Conservation (phyloP, 2,329 filamentous ascomycete species). For the Didymella pomorum region DNA sequence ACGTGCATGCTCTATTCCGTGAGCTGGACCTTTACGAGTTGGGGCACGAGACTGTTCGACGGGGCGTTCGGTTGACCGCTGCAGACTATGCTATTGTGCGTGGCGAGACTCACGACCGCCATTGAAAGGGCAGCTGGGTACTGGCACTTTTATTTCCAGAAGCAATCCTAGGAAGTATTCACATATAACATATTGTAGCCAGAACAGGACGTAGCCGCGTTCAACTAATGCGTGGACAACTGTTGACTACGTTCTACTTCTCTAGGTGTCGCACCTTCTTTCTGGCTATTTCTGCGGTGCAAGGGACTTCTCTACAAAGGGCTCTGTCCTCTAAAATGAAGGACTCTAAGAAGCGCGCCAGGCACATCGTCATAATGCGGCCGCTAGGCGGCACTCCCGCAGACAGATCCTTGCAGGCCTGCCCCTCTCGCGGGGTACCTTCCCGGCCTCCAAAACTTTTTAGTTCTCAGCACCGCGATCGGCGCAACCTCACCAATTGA, state of each 20-base stretch:
- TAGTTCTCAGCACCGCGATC: conserved; percentile 23
- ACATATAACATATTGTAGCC: background rate
- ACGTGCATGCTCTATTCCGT: background rate
- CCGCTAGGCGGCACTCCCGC: conserved; percentile 14
- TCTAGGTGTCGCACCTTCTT: too few species aligned
- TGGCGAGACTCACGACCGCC: background rate
- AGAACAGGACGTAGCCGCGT: too few species aligned
- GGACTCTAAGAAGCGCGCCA: background rate
- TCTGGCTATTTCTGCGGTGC: too few species aligned
- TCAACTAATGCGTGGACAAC: too few species aligned
- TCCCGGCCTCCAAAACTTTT: conserved; percentile 22
- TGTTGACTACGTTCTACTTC: too few species aligned
- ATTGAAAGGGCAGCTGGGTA: background rate
- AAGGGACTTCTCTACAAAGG: too few species aligned
- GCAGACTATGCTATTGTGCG: background rate
- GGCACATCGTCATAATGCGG: conserved; percentile 4
- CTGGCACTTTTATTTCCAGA: background rate
- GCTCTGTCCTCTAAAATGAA: background rate
- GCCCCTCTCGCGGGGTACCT: conserved; percentile 16
- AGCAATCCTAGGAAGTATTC: background rate
- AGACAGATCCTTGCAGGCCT: conserved; percentile 7
- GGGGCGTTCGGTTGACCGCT: background rate
- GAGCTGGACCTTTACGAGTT: background rate
- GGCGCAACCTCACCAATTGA: conserved; percentile 13
- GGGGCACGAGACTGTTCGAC: background rate